These are phyloP conservation scores for Backusella morwellensis DNA, from an alignment of 192 early-diverging fungal genomes.

Conservation along the genomic window DNA sequence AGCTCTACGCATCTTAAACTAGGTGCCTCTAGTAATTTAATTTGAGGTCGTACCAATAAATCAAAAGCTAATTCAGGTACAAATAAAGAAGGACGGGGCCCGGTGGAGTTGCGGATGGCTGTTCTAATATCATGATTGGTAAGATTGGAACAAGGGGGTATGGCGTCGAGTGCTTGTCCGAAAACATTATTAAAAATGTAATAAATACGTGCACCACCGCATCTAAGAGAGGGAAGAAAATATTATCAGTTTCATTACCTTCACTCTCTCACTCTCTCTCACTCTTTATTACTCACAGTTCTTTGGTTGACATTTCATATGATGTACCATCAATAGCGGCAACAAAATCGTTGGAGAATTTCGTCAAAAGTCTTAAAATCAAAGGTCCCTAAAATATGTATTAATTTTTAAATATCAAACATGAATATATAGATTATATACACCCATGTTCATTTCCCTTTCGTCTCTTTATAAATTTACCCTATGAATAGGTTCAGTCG, in stretches of 20 bases:
- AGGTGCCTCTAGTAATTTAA: slow-evolving; percentile 70
- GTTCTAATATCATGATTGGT: slow-evolving; percentile 73
- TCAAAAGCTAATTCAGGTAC: slow-evolving; percentile 87
- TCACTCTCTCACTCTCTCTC: not conserved
- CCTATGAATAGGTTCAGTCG: slow-evolving; percentile 45
- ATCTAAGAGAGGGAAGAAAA: slow-evolving; percentile 30
- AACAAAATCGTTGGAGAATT: slow-evolving; percentile 75
- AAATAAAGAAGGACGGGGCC: slow-evolving; percentile 76
- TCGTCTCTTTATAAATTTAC: slow-evolving; percentile 19
- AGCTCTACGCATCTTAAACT: slow-evolving; percentile 79
- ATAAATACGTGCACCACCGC: slow-evolving; percentile 80
- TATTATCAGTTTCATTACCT: not conserved
- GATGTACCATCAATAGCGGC: slow-evolving; percentile 77
- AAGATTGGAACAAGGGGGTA: slow-evolving; percentile 69
- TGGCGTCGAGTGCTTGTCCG: slow-evolving; percentile 68
- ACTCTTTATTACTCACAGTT: slow-evolving; percentile 43
- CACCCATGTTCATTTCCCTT: not conserved
- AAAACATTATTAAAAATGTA: slow-evolving; percentile 82
- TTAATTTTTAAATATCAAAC: not conserved
- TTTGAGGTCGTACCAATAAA: slow-evolving; percentile 79
- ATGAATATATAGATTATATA: not conserved
- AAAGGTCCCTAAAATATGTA: slow-evolving; percentile 45
- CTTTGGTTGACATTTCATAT: slow-evolving; percentile 69
- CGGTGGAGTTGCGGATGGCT: slow-evolving; percentile 82
- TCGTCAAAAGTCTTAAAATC: slow-evolving; percentile 67